phyloP scores from a whole-genome alignment of 2,329 filamentous ascomycete genomes.

The Aspergillus phoenicis region DNA sequence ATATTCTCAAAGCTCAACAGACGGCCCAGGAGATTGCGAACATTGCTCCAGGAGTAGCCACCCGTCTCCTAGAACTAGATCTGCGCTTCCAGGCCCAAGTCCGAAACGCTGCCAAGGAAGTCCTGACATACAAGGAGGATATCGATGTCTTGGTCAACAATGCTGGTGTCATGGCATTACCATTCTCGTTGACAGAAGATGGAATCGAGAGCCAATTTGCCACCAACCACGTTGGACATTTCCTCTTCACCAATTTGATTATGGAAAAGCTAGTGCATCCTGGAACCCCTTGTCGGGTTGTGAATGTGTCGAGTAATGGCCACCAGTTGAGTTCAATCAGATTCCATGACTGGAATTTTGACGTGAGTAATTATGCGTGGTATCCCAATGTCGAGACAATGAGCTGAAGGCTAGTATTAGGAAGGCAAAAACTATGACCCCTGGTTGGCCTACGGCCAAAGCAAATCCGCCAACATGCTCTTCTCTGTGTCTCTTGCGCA shows the following conservation, averaged over 20 bases:
- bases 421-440: not conserved
- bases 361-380: not conserved
- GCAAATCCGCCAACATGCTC: not conserved
- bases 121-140: not conserved
- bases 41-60: not conserved
- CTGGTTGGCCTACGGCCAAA: not conserved
- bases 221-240: constrained; percentile 45
- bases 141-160: constrained; percentile 46
- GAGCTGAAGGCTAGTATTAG: not conserved
- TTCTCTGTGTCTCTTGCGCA: not conserved
- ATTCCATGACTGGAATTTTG: not conserved
- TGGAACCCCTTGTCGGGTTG: not conserved
- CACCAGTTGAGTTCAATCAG: not conserved
- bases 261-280: not conserved
- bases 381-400: too few species aligned
- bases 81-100: not conserved
- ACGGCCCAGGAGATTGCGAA: not conserved
- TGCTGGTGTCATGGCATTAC: constrained; percentile 47
- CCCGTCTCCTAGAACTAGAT: not conserved
- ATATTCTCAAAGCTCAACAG: not conserved
- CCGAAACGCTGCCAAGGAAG: not conserved
- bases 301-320: not conserved
- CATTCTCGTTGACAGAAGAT: constrained; percentile 35
- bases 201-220: constrained; percentile 45
- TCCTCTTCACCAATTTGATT: constrained; percentile 38